These are phyloP conservation scores for Mortierella sp. DNA, from an alignment of 371 early-diverging fungal genomes.

Conservation along the genomic window DNA sequence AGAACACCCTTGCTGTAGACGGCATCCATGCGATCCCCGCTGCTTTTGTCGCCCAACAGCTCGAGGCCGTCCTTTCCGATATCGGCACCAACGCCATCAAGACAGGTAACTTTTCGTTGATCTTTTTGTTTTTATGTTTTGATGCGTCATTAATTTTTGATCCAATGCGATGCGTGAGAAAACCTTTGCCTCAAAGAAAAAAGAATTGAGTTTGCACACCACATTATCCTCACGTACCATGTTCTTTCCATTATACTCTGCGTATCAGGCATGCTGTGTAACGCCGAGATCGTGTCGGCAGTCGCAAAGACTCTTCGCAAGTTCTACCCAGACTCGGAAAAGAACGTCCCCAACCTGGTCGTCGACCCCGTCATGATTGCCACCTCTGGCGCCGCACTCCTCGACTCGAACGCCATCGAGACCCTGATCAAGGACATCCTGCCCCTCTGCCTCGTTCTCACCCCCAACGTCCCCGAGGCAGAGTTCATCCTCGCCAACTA, in stretches of 20 bases:
- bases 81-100: slow-evolving; percentile 86
- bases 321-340: slow-evolving; percentile 46
- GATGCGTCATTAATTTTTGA: neutral
- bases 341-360: slow-evolving; percentile 63
- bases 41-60: slow-evolving; percentile 79
- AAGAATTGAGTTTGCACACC: neutral
- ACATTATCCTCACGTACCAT: neutral
- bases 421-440: slow-evolving; percentile 68
- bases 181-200: neutral
- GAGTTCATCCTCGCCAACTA: slow-evolving; percentile 60
- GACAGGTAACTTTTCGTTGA: slow-evolving; percentile 63
- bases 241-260: neutral
- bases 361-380: slow-evolving; percentile 93
- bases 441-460: slow-evolving; percentile 79
- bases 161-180: neutral
- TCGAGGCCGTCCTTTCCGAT: slow-evolving; percentile 79
- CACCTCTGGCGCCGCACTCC: slow-evolving; percentile 76
- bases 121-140: neutral
- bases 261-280: slow-evolving; percentile 76
- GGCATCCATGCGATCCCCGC: slow-evolving; percentile 74
- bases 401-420: slow-evolving; percentile 73
- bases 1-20: slow-evolving; percentile 86
- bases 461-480: slow-evolving; percentile 90
- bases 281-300: slow-evolving; percentile 70
- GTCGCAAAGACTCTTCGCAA: slow-evolving; percentile 65